Conservation (phyloP, 306 rosid species). For the Senna tora region DNA sequence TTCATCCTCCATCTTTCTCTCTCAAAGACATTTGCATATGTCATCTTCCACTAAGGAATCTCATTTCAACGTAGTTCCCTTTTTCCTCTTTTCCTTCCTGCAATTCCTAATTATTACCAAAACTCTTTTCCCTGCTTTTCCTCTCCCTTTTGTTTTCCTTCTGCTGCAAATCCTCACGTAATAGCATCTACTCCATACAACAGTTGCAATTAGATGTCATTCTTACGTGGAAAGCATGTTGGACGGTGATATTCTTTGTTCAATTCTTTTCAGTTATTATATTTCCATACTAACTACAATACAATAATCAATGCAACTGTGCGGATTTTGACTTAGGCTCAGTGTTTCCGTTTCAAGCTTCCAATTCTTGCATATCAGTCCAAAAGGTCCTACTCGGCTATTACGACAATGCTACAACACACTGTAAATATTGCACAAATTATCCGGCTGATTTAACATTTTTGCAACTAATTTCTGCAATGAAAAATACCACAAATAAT, state of each 20-base stretch:
- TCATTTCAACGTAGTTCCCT: slow-evolving; percentile 51
- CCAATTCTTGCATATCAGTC: neutral
- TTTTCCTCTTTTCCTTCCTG: slow-evolving; percentile 60
- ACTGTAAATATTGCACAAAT: too few species aligned
- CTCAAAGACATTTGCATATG: slow-evolving; percentile 61
- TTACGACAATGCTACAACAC: neutral
- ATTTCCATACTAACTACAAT: too few species aligned
- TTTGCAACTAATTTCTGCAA: neutral
- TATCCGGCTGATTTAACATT: neutral
- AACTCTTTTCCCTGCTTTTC: slow-evolving; percentile 58
- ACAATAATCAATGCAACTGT: neutral
- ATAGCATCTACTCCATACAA: slow-evolving; percentile 28
- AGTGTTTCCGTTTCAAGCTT: slow-evolving; percentile 4
- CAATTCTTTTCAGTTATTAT: neutral
- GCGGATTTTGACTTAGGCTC: neutral
- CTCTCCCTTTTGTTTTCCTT: slow-evolving; percentile 44
- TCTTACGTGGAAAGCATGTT: slow-evolving; percentile 5
- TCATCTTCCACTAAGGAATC: slow-evolving; percentile 88
- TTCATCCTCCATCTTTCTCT: slow-evolving; percentile 47
- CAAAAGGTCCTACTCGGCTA: too few species aligned
- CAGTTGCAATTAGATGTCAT: neutral
- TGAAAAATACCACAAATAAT: slow-evolving; percentile 10
- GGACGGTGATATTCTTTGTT: slow-evolving; percentile 15
- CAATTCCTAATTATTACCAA: slow-evolving; percentile 61
- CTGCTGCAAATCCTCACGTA: slow-evolving; percentile 45